Conservation (phyloP, 352 stramenopile species). For the Thalassiosira ordinaria region DNA sequence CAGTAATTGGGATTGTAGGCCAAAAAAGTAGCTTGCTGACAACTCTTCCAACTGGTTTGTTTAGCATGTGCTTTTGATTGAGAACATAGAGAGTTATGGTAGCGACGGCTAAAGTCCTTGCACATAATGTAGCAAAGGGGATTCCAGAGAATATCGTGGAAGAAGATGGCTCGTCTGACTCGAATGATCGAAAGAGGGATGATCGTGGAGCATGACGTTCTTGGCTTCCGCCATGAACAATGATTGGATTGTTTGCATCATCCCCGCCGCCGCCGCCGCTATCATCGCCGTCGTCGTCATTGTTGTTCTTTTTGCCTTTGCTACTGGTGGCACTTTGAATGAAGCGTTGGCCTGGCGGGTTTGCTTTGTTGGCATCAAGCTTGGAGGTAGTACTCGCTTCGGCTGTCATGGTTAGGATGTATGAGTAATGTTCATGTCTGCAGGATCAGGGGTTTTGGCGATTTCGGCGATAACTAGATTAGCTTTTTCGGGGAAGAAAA, state of each 20-base stretch:
- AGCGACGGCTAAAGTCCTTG: constrained; percentile 36
- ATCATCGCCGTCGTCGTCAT: constrained; percentile 23
- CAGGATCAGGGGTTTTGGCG: too few species aligned
- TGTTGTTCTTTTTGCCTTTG: constrained; percentile 34
- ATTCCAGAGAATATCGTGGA: constrained; percentile 28
- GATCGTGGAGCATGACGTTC: constrained; percentile 7
- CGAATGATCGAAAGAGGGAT: constrained; percentile 15
- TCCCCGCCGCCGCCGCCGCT: neutral
- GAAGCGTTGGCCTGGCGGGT: neutral
- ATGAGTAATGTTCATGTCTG: too few species aligned
- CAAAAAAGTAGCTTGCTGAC: constrained; percentile 90
- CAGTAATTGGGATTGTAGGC: constrained; percentile 92
- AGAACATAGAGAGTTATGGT: constrained; percentile 77
- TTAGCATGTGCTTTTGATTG: constrained; percentile 92
- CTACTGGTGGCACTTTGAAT: constrained; percentile 9
- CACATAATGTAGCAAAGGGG: constrained; percentile 36
- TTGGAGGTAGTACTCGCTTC: too few species aligned
- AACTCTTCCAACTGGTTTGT: constrained; percentile 84
- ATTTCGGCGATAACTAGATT: too few species aligned
- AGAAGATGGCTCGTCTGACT: constrained; percentile 9
- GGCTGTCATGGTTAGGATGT: too few species aligned
- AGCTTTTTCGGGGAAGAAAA: too few species aligned
- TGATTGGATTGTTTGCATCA: neutral
- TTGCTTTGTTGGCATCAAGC: too few species aligned
- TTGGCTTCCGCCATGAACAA: constrained; percentile 4